Evolutionary conservation across 345 rosid genomes (phyloP).

Genomic region (Eucalyptus marginata): DNA sequence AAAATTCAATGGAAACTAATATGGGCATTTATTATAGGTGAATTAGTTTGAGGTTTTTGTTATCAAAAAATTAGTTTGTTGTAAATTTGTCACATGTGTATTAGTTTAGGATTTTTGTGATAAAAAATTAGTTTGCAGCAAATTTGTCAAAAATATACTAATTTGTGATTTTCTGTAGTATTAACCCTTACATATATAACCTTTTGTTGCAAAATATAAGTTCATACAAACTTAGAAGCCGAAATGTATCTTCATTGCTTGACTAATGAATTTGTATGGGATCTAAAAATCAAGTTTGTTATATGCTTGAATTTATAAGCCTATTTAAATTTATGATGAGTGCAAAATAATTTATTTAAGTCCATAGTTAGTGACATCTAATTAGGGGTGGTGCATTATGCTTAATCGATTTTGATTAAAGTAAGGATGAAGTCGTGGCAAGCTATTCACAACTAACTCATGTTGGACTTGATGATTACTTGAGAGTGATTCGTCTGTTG

Average conservation of each 20-base stretch:
- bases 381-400: background rate
- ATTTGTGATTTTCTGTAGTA: no score
- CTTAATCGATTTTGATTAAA: background rate
- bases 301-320: background rate
- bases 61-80: no score
- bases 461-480: background rate
- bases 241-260: background rate
- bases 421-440: background rate
- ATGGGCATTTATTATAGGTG: no score
- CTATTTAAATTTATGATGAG: background rate
- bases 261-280: background rate
- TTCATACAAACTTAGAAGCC: background rate
- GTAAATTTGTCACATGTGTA: no score
- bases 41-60: no score
- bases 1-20: no score
- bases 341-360: background rate
- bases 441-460: background rate
- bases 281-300: background rate
- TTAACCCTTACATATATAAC: background rate
- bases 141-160: no score
- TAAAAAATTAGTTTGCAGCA: no score
- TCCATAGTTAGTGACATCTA: background rate
- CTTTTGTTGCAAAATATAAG: rapidly evolving
- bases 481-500: background rate
- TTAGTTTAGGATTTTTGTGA: no score